A percentile compares a stretch with the other conserved stretches of the same genome.
Conservation (phyloP, 2,329 filamentous ascomycete genomes). For the Orbilia brochopaga region DNA sequence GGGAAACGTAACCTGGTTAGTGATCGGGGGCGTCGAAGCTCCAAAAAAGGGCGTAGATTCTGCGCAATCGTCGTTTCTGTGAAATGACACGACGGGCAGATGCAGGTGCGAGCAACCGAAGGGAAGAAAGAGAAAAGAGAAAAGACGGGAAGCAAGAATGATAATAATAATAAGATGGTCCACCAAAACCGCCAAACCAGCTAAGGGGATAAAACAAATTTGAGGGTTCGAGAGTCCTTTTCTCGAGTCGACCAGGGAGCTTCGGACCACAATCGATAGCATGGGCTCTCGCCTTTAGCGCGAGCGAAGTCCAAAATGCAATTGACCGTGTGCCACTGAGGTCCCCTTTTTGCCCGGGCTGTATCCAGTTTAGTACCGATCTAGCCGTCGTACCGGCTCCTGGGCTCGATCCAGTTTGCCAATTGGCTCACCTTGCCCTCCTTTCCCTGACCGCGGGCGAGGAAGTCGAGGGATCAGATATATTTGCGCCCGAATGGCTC, state of each 20-base stretch:
- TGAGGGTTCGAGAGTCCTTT: conserved; percentile 36
- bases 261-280: conserved; percentile 46
- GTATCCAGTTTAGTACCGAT: conserved; percentile 49
- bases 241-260: conserved; percentile 16
- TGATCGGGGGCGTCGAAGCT: background rate
- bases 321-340: background rate
- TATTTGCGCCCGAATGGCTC: conserved; percentile 40
- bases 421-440: background rate
- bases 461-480: conserved; percentile 35
- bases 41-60: conserved; percentile 41
- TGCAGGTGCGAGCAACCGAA: conserved; percentile 28
- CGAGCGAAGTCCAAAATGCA: conserved; percentile 13
- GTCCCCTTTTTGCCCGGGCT: conserved; percentile 47
- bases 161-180: conserved; percentile 14
- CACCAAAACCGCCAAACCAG: conserved; percentile 3
- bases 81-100: background rate
- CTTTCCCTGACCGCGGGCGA: background rate
- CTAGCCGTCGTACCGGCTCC: conserved; percentile 48
- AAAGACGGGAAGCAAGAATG: conserved; percentile 16
- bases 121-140: conserved; percentile 23
- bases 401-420: conserved; percentile 38
- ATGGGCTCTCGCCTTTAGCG: conserved; percentile 4
- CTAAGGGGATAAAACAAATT: conserved; percentile 11
- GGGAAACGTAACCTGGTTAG: background rate
- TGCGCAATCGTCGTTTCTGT: background rate